Percentiles rank a stretch among this genome's conserved stretches.
phyloP scores from a whole-genome alignment of 306 rosid species.

The Luffa acutangula region DNA sequence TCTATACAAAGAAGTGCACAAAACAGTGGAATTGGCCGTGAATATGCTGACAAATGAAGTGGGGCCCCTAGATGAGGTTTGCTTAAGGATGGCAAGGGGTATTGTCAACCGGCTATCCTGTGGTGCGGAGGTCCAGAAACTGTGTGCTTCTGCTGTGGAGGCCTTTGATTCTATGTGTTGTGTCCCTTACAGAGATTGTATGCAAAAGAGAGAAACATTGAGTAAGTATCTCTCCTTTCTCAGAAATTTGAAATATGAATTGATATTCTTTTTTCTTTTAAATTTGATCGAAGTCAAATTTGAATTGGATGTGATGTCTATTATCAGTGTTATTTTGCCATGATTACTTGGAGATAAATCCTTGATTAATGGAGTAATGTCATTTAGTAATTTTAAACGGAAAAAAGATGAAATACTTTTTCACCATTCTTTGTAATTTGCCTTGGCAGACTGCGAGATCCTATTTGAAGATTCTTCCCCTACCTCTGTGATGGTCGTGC shows the following conservation, averaged over 20 bases:
- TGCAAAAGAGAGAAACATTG: conserved; percentile 34
- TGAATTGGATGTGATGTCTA: not conserved
- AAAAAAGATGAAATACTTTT: not conserved
- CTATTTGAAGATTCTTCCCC: conserved; percentile 62
- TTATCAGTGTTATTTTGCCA: not conserved
- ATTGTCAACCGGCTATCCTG: conserved; percentile 85
- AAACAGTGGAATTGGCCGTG: conserved; percentile 47
- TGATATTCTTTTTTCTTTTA: not conserved
- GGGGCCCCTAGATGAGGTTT: conserved; percentile 68
- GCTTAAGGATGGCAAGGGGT: conserved; percentile 60
- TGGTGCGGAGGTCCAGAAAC: conserved; percentile 75
- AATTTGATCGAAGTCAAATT: not conserved
- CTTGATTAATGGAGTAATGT: not conserved
- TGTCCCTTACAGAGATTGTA: conserved; percentile 13
- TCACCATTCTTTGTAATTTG: not conserved
- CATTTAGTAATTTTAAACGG: not conserved
- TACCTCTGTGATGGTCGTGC: conserved; percentile 55
- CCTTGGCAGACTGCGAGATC: conserved; percentile 51
- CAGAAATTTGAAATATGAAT: not conserved
- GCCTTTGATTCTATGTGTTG: conserved; percentile 46
- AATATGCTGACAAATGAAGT: conserved; percentile 51
- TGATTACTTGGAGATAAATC: not conserved
- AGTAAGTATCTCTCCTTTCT: conserved; percentile 35
- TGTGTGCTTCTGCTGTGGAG: conserved; percentile 64
- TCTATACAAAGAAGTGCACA: conserved; percentile 38